Percentiles rank a stretch among this genome's conserved stretches.
phyloP scores from a whole-genome alignment of 164 flowering plant species.

The Litsea cubeba region DNA sequence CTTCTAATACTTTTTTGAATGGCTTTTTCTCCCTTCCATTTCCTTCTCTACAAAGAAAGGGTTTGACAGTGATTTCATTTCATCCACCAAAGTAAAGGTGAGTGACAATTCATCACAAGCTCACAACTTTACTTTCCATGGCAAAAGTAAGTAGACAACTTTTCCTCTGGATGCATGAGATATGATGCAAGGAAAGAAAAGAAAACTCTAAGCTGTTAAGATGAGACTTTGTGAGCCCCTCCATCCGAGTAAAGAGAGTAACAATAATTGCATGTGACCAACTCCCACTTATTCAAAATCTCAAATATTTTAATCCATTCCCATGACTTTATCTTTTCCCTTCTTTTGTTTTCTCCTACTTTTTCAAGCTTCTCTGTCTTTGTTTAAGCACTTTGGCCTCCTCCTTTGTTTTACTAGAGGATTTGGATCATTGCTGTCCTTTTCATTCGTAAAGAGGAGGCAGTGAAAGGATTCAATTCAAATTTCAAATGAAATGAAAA shows the following conservation, averaged over 20 bases:
- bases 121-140: not conserved
- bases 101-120: too few species aligned
- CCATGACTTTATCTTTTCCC: not conserved
- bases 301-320: not conserved
- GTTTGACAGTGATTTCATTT: not conserved
- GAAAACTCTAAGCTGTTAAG: not conserved
- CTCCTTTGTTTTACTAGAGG: not conserved
- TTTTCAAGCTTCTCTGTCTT: not conserved
- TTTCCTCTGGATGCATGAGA: not conserved
- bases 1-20: too few species aligned
- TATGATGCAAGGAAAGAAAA: not conserved
- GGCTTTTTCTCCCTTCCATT: not conserved
- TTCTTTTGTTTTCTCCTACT: not conserved
- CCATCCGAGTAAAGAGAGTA: not conserved
- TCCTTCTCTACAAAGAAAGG: not conserved
- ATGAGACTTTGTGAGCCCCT: not conserved
- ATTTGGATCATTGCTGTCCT: not conserved
- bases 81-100: not conserved
- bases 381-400: not conserved
- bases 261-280: not conserved
- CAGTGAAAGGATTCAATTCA: not conserved
- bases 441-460: not conserved
- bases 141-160: not conserved
- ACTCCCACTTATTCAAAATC: not conserved
- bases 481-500: not conserved